Evolutionary conservation across 768 basidiomycete species (phyloP).

Genomic region (Gloeophyllum trabeum): DNA sequence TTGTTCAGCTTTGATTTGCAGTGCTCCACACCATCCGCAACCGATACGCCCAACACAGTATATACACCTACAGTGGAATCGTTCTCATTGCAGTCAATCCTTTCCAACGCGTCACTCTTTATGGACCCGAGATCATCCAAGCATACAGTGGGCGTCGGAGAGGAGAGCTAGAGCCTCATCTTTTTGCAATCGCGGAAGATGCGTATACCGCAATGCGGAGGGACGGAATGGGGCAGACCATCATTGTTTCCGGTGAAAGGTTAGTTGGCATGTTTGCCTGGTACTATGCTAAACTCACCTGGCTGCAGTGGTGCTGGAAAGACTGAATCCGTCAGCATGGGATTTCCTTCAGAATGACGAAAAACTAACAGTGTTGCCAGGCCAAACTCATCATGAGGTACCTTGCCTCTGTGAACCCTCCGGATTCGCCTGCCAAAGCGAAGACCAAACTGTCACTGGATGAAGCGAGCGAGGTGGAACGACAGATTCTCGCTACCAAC

Average conservation of each 20-base stretch:
- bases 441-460: slow-evolving; percentile 69
- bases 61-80: slow-evolving; percentile 98
- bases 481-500: slow-evolving; percentile 97
- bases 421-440: slow-evolving; percentile 34
- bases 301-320: slow-evolving; percentile 97
- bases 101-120: slow-evolving; percentile 93
- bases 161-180: slow-evolving; percentile 93
- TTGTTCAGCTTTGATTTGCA: slow-evolving; percentile 16
- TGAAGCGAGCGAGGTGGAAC: slow-evolving; percentile 90
- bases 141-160: slow-evolving; percentile 87
- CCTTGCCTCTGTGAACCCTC: slow-evolving; percentile 93
- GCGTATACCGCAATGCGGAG: slow-evolving; percentile 96
- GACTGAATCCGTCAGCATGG: slow-evolving; percentile 89
- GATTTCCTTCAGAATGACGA: not conserved
- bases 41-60: slow-evolving; percentile 93
- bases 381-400: slow-evolving; percentile 99
- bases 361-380: slow-evolving; percentile 24
- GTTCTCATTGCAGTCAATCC: slow-evolving; percentile 99
- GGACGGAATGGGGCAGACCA: slow-evolving; percentile 92
- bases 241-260: slow-evolving; percentile 98
- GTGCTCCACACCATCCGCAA: slow-evolving; percentile 96
- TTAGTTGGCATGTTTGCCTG: slow-evolving; percentile 32
- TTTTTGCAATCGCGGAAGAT: slow-evolving; percentile 99
- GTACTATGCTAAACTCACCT: slow-evolving; percentile 2
- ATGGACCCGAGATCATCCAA: slow-evolving; percentile 95